Conservation (phyloP, 2,329 filamentous ascomycete genomes). For the Beauveria australis region DNA sequence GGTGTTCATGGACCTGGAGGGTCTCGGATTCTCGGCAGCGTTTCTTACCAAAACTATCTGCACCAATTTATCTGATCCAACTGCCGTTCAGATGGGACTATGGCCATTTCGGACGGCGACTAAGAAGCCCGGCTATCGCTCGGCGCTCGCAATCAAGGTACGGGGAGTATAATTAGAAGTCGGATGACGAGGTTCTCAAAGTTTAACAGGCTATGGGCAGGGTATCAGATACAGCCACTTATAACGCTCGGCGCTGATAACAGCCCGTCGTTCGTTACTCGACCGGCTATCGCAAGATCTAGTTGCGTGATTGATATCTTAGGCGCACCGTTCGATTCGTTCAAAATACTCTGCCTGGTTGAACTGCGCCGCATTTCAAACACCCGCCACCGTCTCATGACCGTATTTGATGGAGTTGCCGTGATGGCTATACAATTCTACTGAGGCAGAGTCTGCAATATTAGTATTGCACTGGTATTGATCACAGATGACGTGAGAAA, state of each 20-base stretch:
- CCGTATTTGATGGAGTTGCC: slow-evolving; percentile 3
- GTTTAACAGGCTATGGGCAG: neutral
- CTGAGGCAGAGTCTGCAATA: neutral
- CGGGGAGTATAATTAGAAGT: neutral
- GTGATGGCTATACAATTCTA: neutral
- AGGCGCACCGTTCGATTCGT: neutral
- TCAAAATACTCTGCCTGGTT: neutral
- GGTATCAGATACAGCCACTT: neutral
- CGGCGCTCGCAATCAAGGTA: neutral
- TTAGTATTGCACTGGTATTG: neutral
- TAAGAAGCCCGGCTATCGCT: neutral
- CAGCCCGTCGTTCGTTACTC: neutral
- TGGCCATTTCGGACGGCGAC: neutral
- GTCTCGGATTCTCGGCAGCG: neutral
- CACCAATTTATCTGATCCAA: neutral
- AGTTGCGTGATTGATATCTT: neutral
- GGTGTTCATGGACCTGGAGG: neutral
- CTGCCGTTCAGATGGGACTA: neutral
- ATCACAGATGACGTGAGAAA: neutral
- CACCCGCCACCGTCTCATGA: slow-evolving; percentile 1
- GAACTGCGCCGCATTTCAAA: neutral
- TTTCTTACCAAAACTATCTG: neutral
- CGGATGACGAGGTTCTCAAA: neutral
- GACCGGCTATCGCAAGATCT: slow-evolving; percentile 2
- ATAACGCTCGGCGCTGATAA: neutral